Evolutionary conservation across 163 green algal species (phyloP).

Genomic region (Volvox carteri): DNA sequence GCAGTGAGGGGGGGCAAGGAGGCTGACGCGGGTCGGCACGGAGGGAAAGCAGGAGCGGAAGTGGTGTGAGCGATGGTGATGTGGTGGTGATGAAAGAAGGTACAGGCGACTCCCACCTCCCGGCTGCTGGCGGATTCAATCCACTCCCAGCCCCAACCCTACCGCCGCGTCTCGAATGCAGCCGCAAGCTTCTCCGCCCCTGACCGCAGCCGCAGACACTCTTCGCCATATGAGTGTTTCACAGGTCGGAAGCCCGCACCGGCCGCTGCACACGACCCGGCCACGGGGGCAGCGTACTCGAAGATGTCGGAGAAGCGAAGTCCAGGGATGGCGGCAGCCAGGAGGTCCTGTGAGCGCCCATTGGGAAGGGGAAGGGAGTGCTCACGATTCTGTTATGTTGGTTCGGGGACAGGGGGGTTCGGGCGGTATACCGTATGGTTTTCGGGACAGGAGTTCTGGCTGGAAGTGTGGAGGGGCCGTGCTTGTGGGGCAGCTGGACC

Average conservation of each 20-base stretch:
- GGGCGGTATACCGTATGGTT: no score
- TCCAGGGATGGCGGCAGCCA: neutral
- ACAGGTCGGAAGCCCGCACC: constrained; percentile 66
- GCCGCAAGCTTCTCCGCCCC: constrained; percentile 70
- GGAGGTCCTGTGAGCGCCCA: neutral
- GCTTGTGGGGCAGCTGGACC: no score
- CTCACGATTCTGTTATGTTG: no score
- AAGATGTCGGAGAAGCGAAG: constrained; percentile 72
- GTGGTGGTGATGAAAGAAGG: no score
- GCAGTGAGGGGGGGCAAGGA: neutral
- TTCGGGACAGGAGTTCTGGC: no score
- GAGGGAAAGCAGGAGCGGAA: no score
- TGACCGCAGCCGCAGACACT: constrained; percentile 74
- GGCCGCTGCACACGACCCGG: constrained; percentile 63
- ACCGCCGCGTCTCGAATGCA: constrained; percentile 75
- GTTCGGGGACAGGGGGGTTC: no score
- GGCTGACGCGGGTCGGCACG: no score
- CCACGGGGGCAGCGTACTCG: constrained; percentile 35
- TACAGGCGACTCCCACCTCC: no score
- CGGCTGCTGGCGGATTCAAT: no score
- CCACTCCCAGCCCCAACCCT: neutral
- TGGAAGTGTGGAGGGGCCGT: no score
- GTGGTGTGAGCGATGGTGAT: no score
- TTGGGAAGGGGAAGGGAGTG: neutral
- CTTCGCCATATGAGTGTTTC: constrained; percentile 60